Conservation (phyloP, 1,284 basidiomycete genomes). For the Schizopora paradoxa region DNA sequence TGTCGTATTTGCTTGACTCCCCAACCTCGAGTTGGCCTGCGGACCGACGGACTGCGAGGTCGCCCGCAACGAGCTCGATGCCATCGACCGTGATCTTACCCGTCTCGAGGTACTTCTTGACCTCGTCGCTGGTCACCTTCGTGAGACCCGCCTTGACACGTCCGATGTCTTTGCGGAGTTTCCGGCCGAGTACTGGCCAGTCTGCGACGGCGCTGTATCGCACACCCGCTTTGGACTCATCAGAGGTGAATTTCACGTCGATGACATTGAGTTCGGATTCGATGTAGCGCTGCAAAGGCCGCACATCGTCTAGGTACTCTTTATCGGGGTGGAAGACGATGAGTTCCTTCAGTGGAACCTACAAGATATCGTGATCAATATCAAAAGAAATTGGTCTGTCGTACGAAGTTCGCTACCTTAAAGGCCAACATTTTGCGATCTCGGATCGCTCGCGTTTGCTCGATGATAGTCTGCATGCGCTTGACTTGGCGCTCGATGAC, state of each 20-base stretch:
- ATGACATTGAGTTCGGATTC: constrained; percentile 95
- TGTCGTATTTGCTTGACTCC: constrained; percentile 65
- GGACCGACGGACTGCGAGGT: constrained; percentile 87
- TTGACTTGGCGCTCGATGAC: constrained; percentile 94
- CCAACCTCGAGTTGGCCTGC: constrained; percentile 73
- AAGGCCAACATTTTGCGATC: constrained; percentile 87
- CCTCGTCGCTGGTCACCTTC: constrained; percentile 72
- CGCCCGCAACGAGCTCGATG: constrained; percentile 85
- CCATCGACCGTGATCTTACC: constrained; percentile 87
- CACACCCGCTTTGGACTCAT: constrained; percentile 85
- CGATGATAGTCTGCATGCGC: constrained; percentile 93
- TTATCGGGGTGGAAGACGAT: constrained; percentile 90
- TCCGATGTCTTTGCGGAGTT: constrained; percentile 89
- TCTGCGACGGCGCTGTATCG: constrained; percentile 92
- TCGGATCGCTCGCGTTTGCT: constrained; percentile 85
- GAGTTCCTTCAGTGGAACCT: constrained; percentile 92
- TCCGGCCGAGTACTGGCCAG: constrained; percentile 92
- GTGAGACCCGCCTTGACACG: constrained; percentile 90
- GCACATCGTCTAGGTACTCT: constrained; percentile 84
- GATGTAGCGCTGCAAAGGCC: constrained; percentile 84
- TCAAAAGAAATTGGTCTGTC: background rate
- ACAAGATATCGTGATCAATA: constrained; percentile 9
- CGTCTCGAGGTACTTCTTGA: constrained; percentile 74
- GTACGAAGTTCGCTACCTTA: no score
- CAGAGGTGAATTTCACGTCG: constrained; percentile 82